Percentiles rank a stretch among this genome's conserved stretches.
These are phyloP conservation scores for Thalassiosira pacifica DNA, from an alignment of 352 stramenopile species.

Conservation along the genomic window DNA sequence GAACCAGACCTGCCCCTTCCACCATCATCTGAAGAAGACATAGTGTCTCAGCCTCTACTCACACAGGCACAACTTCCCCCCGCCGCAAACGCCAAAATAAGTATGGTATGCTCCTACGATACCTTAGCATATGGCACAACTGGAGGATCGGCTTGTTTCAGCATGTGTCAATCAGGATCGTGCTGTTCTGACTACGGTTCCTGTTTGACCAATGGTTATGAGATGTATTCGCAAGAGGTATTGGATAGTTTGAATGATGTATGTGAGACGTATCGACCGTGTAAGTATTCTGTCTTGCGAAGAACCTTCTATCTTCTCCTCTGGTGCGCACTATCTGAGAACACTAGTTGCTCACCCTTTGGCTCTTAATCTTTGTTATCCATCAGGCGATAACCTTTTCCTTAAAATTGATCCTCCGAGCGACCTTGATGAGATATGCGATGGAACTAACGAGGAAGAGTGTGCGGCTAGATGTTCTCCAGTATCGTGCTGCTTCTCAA, in stretches of 20 bases:
- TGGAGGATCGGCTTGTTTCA: background rate
- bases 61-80: background rate
- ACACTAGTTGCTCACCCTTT: too few species aligned
- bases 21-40: background rate
- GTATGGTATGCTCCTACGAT: slow-evolving; percentile 13
- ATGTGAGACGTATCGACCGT: slow-evolving; percentile 22
- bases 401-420: slow-evolving; percentile 2
- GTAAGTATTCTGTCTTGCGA: background rate
- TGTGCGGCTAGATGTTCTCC: slow-evolving; percentile 9
- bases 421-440: slow-evolving; percentile 24
- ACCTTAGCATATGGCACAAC: background rate
- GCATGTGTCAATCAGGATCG: slow-evolving; percentile 18
- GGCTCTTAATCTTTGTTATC: background rate
- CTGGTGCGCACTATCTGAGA: too few species aligned
- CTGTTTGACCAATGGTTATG: slow-evolving; percentile 5
- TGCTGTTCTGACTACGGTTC: slow-evolving; percentile 12
- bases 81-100: background rate
- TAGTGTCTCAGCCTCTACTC: background rate
- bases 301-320: background rate
- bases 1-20: background rate
- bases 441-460: background rate
- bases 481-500: slow-evolving; percentile 34
- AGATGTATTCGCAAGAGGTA: background rate
- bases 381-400: slow-evolving; percentile 15
- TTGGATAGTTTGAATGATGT: background rate